phyloP scores from a whole-genome alignment of 805 yeast species.

The Candida argentea region DNA sequence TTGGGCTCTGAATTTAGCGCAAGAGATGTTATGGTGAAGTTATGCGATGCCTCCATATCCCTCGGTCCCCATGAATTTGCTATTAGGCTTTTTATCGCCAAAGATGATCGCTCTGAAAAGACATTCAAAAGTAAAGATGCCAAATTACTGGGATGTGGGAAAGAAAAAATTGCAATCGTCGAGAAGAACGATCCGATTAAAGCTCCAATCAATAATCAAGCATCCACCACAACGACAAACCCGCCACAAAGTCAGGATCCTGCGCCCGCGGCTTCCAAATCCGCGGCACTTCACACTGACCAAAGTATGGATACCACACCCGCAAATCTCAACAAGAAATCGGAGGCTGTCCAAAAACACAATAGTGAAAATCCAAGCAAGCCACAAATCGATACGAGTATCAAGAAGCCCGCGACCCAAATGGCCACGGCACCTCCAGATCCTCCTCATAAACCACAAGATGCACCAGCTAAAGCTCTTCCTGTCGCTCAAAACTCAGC shows the following conservation, averaged over 20 bases:
- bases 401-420: neutral
- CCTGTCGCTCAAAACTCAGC: neutral
- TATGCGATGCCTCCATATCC: slow-evolving; percentile 63
- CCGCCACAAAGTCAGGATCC: neutral
- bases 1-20: slow-evolving; percentile 39
- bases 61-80: slow-evolving; percentile 83
- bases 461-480: neutral
- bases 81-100: slow-evolving; percentile 68
- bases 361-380: neutral
- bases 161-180: neutral
- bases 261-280: no score
- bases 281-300: neutral
- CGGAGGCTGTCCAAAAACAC: neutral
- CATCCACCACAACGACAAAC: neutral
- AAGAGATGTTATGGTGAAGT: slow-evolving; percentile 80
- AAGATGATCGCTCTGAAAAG: slow-evolving; percentile 54
- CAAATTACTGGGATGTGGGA: neutral
- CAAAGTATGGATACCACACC: neutral
- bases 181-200: no score
- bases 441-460: neutral
- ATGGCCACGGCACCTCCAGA: slow-evolving; percentile 1
- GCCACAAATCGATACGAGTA: neutral
- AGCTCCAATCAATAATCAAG: no score
- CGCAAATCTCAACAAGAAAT: neutral
- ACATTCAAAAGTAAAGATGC: slow-evolving; percentile 1